Evolutionary conservation across 2,329 filamentous ascomycete genomes (phyloP).

Genomic region (Fusarium veterinarium): DNA sequence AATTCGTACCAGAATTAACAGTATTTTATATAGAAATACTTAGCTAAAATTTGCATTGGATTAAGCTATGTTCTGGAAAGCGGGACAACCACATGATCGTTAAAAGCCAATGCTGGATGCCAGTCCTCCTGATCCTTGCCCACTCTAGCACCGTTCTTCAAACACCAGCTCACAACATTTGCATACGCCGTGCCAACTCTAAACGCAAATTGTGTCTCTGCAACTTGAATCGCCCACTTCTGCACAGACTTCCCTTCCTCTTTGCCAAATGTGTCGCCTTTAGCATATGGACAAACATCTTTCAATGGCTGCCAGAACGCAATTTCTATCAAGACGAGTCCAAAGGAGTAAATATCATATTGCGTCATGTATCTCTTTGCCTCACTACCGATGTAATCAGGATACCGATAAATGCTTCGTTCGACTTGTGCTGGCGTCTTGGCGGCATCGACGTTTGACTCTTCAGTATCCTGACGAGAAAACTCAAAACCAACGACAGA

Average conservation of each 20-base stretch:
- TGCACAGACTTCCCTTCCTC: background rate
- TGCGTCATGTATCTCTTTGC: background rate
- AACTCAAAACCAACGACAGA: background rate
- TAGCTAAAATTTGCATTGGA: no score
- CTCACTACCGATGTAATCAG: background rate
- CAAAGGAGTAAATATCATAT: background rate
- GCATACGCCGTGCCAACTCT: background rate
- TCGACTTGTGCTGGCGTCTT: background rate
- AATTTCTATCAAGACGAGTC: background rate
- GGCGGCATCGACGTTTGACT: background rate
- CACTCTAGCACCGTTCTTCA: background rate
- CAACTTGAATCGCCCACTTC: background rate
- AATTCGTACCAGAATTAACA: no score
- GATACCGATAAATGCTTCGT: background rate
- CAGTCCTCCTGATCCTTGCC: background rate
- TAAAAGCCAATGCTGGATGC: background rate
- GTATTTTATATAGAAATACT: no score
- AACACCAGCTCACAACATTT: background rate
- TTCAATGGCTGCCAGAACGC: background rate
- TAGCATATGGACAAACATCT: background rate
- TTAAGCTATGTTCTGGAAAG: background rate
- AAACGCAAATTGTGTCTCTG: background rate
- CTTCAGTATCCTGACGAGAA: background rate
- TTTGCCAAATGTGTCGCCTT: rapidly evolving
- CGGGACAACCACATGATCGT: background rate